Evolutionary conservation across 805 yeast genomes (phyloP), one percentile per base, ranked within the genome.

Genomic region (Kluyveromyces siamensis): DNA sequence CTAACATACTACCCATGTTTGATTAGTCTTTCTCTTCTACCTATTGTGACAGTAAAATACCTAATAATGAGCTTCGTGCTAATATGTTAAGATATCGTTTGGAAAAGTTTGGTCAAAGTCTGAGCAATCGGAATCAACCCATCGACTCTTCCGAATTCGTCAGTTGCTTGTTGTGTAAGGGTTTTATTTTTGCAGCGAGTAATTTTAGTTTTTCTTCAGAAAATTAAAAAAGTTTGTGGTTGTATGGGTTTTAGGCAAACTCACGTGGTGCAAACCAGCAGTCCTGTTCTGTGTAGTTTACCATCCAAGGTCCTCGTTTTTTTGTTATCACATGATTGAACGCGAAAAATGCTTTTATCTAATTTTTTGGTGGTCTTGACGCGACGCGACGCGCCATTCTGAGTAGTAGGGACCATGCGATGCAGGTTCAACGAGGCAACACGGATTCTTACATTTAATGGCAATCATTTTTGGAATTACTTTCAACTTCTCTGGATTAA

Each of bases 1-100:
- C 14, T 16, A 16, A 81, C 87, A 74, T 81, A 81, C 87, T 81
- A 79, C 85, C 74, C 87, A 81, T 81, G 74, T 70, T 80, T 72
- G 68, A 71, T 74, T 70, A 70, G 55, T 53, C 52, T 53, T 54
- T 13, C 8, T 33, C 45, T 43, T 37, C 19, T 17, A 16, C 16
- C 33, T 6, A 4, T 37, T 30, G 4, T 30, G 35, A 4, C 3
- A 10, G 4, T 11, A 8, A 5, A 5, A 13, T 30, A 30, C 35
- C 2, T 37, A n/a, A 8, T 37, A 37, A n/a, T 4, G 13, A 17
- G 4, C 10, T 17, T 17, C 4, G 6, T 13, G 11, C n/a, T 11
- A n/a, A 13, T 37, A 16, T 37, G 25, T 37, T 19, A 13, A 37
- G 40, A 11, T 37, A 19, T 37, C n/a, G 40, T 37, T 37, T 37